Conservation (phyloP, 2,329 filamentous ascomycete species). For the Westerdykella sp. region DNA sequence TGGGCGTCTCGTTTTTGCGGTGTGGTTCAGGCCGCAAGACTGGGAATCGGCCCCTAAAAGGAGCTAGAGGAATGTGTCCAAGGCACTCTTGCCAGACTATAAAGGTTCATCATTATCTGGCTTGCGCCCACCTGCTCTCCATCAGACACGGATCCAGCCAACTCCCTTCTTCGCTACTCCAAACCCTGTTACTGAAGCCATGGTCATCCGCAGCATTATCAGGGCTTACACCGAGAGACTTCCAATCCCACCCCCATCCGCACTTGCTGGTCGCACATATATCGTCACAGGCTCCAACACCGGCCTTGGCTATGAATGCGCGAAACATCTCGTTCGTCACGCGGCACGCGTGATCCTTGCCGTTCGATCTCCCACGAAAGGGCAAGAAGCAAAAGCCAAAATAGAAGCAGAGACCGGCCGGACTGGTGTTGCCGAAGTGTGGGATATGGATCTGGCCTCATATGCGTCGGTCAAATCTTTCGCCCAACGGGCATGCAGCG, state of each 20-base stretch:
- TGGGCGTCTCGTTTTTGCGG: no score
- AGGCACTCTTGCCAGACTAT: no score
- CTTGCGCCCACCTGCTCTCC: no score
- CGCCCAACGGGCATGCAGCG: conserved; percentile 12
- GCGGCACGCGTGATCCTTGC: conserved; percentile 1
- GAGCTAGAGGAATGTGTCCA: no score
- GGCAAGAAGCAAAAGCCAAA: conserved; percentile 33
- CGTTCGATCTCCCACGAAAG: conserved; percentile 21
- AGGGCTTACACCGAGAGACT: neutral
- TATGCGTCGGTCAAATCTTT: conserved; percentile 35
- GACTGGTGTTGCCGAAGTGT: conserved; percentile 37
- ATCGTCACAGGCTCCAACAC: conserved; percentile 12
- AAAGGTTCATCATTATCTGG: no score
- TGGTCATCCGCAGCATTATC: no score
- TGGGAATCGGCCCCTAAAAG: no score
- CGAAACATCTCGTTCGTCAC: conserved; percentile 3
- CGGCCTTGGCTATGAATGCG: conserved; percentile 9
- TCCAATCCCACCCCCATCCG: neutral
- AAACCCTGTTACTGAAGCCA: no score
- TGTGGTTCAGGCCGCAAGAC: no score
- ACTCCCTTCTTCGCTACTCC: no score
- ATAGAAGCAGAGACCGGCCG: conserved; percentile 32
- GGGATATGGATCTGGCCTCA: conserved; percentile 39
- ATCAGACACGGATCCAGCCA: no score
- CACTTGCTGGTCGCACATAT: conserved; percentile 1